Evolutionary conservation across 345 rosid species (phyloP), one percentile per base, ranked within the genome.

Genomic region (Syzygium jambos): DNA sequence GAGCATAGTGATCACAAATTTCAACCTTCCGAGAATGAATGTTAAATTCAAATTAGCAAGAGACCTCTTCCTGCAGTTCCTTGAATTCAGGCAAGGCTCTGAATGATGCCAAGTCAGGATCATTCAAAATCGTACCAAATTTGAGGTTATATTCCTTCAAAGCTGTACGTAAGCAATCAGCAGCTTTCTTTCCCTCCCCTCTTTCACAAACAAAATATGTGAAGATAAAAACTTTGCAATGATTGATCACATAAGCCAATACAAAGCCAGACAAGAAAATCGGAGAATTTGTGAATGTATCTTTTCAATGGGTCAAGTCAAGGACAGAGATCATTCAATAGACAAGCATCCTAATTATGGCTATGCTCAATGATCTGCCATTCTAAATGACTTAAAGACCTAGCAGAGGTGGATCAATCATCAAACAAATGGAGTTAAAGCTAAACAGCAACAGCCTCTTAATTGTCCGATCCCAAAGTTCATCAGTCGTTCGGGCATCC

Each of bases 31-130:
- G 30, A 51, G 41, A 51, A 55, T 4, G 12, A 61, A 86, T n/a
- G 16, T 68, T 61, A 49, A 87, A 46, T 46, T 85, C 38, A 85
- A 49, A 63, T 80, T 52, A 83, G 80, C 22, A 52, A 68, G 86
- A 90, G 49, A 95, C 99, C 98, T 95, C 99, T 93, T 95, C 99
- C 91, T 95, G 99, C 87, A 96, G 89, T 93, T 96, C 95, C 94
- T 93, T 98, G 91, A 94, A 98, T 91, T 98, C 99, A 29, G 99
- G 97, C 89, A 93, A 92, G 89, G 97, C 99, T 86, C 99, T 94
- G 89, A 98, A 96, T 54, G 97, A 94, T 84, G 99, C 97, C 93
- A 98, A 90, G 88, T 96, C 99, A 86, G 99, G 99, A 92, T 98
- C 99, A 87, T 98, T 95, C 84, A 98, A 92, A 88, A 98, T 94